Base-by-base conservation (phyloP, 495 filamentous ascomycete genomes). In the Tirmania nivea region DNA sequence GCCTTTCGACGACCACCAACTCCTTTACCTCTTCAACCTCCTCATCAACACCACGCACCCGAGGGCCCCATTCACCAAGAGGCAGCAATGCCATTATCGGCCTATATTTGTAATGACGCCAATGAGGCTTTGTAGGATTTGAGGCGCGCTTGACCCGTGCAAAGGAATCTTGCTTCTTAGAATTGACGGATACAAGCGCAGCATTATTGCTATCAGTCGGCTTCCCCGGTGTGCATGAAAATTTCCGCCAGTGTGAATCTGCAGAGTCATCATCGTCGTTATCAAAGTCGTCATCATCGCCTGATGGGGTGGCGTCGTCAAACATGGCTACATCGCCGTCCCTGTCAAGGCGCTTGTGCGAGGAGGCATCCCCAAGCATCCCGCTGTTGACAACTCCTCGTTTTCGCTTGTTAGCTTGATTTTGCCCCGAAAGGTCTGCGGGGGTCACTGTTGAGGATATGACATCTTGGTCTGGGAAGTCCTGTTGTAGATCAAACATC, bases 41-140 rank as follows among this genome's bases (percentile, higher is more conserved):
- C 8, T 61, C 61, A 54, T 12, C 64, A 57, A 34, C 63, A 63
- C 17, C 62, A 45, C 39, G 39, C 2, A 57, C 14, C 52, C 54
- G 56, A 17, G 52, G 16, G 56, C 60, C 65, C 34, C 48, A 50
- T 19, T 58, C 59, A 16, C 70, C 69, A 21, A 97, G 67, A 16
- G 81, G 78, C 12, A 89, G 81, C 34, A 96, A 81, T 5, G 88
- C 90, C 58, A 99, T 67, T 55, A 99, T 86, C 9, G 87, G 83
- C 54, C 86, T 73, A 64, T 94, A 99, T 63, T 90, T 88, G 67
- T 82, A 85, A 9, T 86, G 89, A 45, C 39, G 17, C 39, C 39
- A 45, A 8, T 45, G 25, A 1, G 25, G 25, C 25, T 31, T 31
- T 0, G 7, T 0, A 31, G 25, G 2, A 31, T 31, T 31, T 0